These are phyloP conservation scores for Prunella vulgaris DNA, from an alignment of 257 asterid species.

Conservation along the genomic window DNA sequence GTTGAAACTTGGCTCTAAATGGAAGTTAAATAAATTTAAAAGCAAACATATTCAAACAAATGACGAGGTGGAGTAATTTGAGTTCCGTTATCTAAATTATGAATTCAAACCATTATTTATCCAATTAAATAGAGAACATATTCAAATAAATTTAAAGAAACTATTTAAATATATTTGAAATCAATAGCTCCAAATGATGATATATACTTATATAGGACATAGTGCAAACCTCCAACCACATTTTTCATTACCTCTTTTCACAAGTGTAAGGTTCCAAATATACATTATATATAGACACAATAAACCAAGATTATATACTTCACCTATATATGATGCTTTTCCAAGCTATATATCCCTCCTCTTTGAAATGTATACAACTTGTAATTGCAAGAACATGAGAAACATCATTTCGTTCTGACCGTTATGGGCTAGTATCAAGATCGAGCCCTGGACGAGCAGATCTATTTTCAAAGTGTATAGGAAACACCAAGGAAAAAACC, in stretches of 20 bases:
- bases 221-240: neutral
- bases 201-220: no score
- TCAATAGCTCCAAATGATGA: neutral
- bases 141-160: neutral
- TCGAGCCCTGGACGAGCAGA: neutral
- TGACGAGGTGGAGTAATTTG: no score
- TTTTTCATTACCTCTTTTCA: neutral
- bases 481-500: constrained; percentile 19
- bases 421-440: neutral
- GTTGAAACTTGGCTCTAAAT: neutral
- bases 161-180: neutral
- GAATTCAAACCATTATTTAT: no score
- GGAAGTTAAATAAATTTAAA: no score
- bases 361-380: constrained; percentile 3
- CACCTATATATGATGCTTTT: constrained; percentile 15
- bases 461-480: neutral
- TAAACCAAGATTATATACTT: neutral
- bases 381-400: neutral
- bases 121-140: no score
- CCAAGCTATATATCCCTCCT: constrained; percentile 18
- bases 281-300: neutral
- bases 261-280: neutral
- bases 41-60: neutral
- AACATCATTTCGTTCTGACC: neutral
- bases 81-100: no score